These are phyloP conservation scores for Chaetomium sp. DNA, from an alignment of 2,329 filamentous ascomycete genomes.

Conservation along the genomic window DNA sequence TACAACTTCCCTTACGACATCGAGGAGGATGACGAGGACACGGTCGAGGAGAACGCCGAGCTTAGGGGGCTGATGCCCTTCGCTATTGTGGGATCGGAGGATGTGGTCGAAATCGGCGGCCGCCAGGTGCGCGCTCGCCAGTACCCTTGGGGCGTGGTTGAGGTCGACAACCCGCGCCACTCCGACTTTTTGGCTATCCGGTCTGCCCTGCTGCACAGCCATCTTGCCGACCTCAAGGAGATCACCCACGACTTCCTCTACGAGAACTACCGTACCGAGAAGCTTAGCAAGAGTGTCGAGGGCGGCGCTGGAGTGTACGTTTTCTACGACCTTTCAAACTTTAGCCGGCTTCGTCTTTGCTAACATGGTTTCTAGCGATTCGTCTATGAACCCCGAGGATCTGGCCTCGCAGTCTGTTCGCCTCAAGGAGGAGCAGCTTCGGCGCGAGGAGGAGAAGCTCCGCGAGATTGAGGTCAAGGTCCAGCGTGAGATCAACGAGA, in stretches of 20 bases:
- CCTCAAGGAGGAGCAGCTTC: constrained; percentile 98
- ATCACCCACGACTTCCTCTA: constrained; percentile 99
- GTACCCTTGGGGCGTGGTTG: constrained; percentile 98
- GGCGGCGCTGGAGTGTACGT: constrained; percentile 85
- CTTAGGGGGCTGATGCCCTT: constrained; percentile 97
- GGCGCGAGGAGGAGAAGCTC: constrained; percentile 99
- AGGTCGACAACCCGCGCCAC: constrained; percentile 98
- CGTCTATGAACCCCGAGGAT: constrained; percentile 96
- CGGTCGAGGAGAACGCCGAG: constrained; percentile 98
- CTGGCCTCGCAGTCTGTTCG: constrained; percentile 95
- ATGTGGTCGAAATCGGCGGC: constrained; percentile 90
- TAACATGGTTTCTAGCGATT: constrained; percentile 59
- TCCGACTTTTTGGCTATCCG: constrained; percentile 98
- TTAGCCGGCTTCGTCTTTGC: constrained; percentile 22
- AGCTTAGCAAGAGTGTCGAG: constrained; percentile 98
- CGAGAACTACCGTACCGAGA: constrained; percentile 99
- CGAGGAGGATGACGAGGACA: constrained; percentile 98
- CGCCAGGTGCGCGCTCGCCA: constrained; percentile 91
- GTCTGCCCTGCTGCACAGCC: constrained; percentile 94
- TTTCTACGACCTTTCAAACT: not conserved
- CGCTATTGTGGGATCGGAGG: constrained; percentile 96
- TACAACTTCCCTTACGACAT: constrained; percentile 99
- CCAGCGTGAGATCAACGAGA: constrained; percentile 99
- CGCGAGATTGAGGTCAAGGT: constrained; percentile 99
- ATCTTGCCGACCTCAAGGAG: constrained; percentile 97